Percentiles rank a stretch among this genome's conserved stretches.
Conservation (phyloP, 2,329 filamentous ascomycete species). For the Aspergillus awamori region DNA sequence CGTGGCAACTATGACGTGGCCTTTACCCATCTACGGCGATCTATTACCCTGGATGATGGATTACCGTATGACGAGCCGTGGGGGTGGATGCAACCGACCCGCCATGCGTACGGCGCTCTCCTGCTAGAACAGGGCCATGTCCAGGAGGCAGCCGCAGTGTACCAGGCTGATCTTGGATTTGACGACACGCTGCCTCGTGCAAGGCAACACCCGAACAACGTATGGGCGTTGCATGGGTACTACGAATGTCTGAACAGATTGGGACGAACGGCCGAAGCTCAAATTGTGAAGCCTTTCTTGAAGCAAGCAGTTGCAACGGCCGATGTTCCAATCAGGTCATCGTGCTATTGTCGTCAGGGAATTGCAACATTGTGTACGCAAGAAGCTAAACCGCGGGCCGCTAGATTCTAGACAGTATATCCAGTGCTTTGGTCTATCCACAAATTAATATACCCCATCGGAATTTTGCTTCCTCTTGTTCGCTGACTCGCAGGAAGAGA, state of each 20-base stretch:
- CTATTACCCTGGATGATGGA: constrained; percentile 63
- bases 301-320: constrained; percentile 57
- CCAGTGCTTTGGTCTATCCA: too few relatives aligned
- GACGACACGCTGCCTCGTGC: constrained; percentile 64
- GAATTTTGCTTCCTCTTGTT: too few relatives aligned
- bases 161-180: constrained; percentile 64
- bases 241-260: constrained; percentile 68
- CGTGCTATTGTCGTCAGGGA: constrained; percentile 59
- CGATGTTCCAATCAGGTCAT: constrained; percentile 61
- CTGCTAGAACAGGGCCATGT: constrained; percentile 67
- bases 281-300: constrained; percentile 54
- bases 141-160: constrained; percentile 60
- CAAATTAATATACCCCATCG: too few relatives aligned
- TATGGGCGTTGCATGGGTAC: constrained; percentile 74
- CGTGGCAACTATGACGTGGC: constrained; percentile 60
- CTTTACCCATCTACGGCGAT: constrained; percentile 60
- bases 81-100: constrained; percentile 77
- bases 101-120: constrained; percentile 71
- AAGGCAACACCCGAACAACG: constrained; percentile 69
- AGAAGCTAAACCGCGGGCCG: too few relatives aligned
- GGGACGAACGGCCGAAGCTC: constrained; percentile 53
- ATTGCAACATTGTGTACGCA: too few relatives aligned
- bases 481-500: too few relatives aligned
- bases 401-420: too few relatives aligned
- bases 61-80: constrained; percentile 74